Base-by-base conservation (phyloP, 2,329 filamentous ascomycete genomes). In the Capronia americana region DNA sequence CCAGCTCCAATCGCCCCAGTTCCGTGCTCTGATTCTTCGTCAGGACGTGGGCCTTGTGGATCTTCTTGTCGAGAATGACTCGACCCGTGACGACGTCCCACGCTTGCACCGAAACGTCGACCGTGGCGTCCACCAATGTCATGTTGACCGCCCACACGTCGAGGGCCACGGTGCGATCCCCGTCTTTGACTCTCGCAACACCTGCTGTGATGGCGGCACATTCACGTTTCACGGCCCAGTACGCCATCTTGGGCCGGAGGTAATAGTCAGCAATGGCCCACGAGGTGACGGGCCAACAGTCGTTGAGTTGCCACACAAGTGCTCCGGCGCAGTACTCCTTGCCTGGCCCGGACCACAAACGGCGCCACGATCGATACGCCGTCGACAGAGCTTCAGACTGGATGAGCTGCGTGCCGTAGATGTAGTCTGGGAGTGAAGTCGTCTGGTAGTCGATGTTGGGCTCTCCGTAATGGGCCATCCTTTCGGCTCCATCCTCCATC, bases 381-480 rank as follows among this genome's bases (percentile, higher is more conserved):
- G 84, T 86, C 79, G 85, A 84, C 73, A 88, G 77, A 1, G 85
- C 83, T 72, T 88, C 86, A 23, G 85, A 83, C 75, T 88, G 86
- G 46, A 85, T 83, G 28, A 88, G 79, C 73, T 88, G 86, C 3
- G 86, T 88, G 75, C 80, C 84, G 75, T 91, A 93, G 71, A 92
- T 84, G 72, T 90, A 92, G 69, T 89, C 81, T 73, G 83, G 81
- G 24, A 85, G 75, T 58, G 82, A 79, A 46, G 83, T 84, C 12
- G 65, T 73, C 32, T 53, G 23, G 32, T 38, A 61, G 10, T 51
- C 41, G 57, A 61, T 53, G 30, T 61, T 61, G 28, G 10, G n/a
- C n/a, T 61, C 28, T 32, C 57, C 28, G 28, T 61, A 61, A 28
- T 53, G 57, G 10, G 44, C 57, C 14, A 61, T 61, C 23, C 57